Conservation (phyloP, 345 rosid genomes). For the Dimocarpus longan region DNA sequence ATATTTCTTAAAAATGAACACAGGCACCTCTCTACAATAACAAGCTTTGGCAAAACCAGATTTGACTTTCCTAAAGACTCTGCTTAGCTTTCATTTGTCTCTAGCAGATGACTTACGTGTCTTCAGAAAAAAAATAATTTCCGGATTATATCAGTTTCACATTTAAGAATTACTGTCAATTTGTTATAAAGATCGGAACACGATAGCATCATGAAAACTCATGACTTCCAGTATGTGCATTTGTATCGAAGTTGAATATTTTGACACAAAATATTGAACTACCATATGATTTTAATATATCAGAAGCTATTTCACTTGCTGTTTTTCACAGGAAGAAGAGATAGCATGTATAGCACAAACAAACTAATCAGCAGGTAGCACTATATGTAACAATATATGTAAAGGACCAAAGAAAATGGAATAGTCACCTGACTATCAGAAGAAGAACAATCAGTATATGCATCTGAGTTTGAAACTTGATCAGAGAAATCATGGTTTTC, state of each 20-base stretch:
- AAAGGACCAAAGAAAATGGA: conserved; percentile 15
- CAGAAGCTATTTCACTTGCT: neutral
- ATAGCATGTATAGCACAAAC: neutral
- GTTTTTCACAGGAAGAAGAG: neutral
- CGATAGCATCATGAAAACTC: neutral
- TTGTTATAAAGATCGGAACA: neutral
- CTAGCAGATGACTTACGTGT: too few relatives aligned
- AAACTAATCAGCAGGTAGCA: neutral
- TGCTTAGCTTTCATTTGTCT: too few relatives aligned
- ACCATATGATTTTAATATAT: neutral
- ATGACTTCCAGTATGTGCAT: neutral
- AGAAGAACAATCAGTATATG: conserved; percentile 42
- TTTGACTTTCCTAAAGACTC: too few relatives aligned
- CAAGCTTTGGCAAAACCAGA: too few relatives aligned
- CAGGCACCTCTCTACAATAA: neutral
- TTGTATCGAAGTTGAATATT: neutral
- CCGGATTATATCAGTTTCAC: neutral
- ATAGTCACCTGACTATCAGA: conserved; percentile 54
- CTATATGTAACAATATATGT: neutral
- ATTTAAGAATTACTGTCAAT: neutral
- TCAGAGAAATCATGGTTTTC: conserved; percentile 54
- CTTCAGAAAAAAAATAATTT: too few relatives aligned
- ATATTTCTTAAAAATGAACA: neutral
- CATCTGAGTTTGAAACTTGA: conserved; percentile 58
- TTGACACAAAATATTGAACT: neutral